A percentile compares a stretch with the other conserved stretches of the same genome.
phyloP scores from a whole-genome alignment of 2,329 filamentous ascomycete species.

The Laburnicola sp. region DNA sequence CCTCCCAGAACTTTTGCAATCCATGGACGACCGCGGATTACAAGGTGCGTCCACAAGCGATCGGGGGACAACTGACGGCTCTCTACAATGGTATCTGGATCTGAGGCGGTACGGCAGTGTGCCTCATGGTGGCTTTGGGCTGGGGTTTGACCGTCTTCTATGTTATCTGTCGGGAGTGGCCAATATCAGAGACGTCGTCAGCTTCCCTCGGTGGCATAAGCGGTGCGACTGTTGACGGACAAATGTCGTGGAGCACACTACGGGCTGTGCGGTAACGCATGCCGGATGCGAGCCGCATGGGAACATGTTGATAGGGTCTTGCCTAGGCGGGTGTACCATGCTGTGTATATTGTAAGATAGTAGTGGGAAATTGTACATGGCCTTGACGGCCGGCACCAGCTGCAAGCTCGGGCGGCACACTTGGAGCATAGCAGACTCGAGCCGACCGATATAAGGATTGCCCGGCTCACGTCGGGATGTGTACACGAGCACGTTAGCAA shows the following conservation, averaged over 20 bases:
- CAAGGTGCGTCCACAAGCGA: conserved; percentile 38
- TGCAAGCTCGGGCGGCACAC: neutral
- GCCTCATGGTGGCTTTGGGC: conserved; percentile 86
- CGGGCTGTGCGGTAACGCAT: neutral
- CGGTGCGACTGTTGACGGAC: conserved; percentile 54
- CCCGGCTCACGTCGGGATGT: neutral
- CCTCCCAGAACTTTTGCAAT: conserved; percentile 65
- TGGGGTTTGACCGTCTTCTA: conserved; percentile 86
- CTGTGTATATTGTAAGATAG: conserved; percentile 2
- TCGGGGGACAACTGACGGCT: conserved; percentile 26
- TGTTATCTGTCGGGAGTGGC: conserved; percentile 80
- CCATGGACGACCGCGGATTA: conserved; percentile 72
- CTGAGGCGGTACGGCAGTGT: conserved; percentile 88
- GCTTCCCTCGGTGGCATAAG: conserved; percentile 75
- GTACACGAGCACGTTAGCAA: no score
- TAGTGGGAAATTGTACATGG: no score
- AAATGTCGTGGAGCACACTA: neutral
- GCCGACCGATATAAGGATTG: no score
- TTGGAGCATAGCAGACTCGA: neutral
- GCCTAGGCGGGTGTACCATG: neutral
- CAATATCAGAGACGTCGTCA: conserved; percentile 82
- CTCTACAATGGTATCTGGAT: conserved; percentile 83
- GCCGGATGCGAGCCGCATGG: neutral
- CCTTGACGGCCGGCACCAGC: neutral
- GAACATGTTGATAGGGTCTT: neutral